Evolutionary conservation across 192 early-diverging fungal species (phyloP), one percentile per base, ranked within the genome.

Genomic region (Coemansia sp.): DNA sequence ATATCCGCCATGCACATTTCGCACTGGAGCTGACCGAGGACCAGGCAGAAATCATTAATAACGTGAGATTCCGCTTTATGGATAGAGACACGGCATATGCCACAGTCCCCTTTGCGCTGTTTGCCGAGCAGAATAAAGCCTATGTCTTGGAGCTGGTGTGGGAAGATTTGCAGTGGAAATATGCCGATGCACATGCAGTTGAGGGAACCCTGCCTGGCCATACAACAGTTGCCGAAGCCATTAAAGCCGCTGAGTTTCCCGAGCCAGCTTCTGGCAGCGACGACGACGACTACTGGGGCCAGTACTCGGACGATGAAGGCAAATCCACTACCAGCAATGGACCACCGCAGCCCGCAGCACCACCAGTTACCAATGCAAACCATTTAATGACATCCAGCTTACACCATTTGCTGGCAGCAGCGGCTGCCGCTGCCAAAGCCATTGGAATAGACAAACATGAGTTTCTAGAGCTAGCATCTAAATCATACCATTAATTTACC

Each of bases 11-110:
- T 14, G 40, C 53, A 0, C 73, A 76, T 39, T 76, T 62, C 59
- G 23, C 62, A 18, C 46, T 58, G 11, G 66, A 69, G 32, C 59
- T 76, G 36, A 76, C 66, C 1, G 73, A 76, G 32, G 55, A 69
- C 9, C 66, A 76, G 40, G 45, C 53, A 6, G 73, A 76, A 36
- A 15, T 44, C 3, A 38, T 76, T 1, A 51, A 40, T 40, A 61
- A 62, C 37, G 48, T 76, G 2, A 30, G 54, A 18, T 69, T 48
- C 32, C 26, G 41, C 17, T 36, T 46, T 8, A 40, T 17, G 5
- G 66, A 62, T 14, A 6, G 11, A 2, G 34, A 51, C 3, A 55
- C 51, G 2, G 42, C 61, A 0, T 59, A 66, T 23, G 73, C 66
- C 0, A 26, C 51, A 17, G 59, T 45, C 0, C 66, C 73, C 10